Conservation (phyloP, 1,284 basidiomycete species). For the Neonothopanus nambi region DNA sequence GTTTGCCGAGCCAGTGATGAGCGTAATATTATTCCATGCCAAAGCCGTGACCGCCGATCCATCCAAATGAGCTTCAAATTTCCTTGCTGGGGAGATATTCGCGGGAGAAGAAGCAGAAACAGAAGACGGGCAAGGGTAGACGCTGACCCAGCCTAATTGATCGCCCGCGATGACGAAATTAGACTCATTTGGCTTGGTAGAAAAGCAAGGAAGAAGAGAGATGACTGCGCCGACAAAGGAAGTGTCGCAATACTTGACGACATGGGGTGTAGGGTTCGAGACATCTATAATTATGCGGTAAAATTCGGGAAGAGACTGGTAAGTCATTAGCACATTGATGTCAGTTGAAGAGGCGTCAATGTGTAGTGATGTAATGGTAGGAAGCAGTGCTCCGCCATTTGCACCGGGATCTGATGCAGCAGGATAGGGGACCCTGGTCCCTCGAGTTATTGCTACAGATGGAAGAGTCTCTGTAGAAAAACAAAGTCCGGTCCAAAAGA, state of each 20-base stretch:
- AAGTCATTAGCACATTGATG: conserved; percentile 10
- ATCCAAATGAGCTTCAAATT: conserved; percentile 62
- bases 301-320: conserved; percentile 8
- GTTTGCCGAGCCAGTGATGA: conserved; percentile 64
- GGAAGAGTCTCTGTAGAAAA: conserved; percentile 13
- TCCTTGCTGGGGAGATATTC: conserved; percentile 36
- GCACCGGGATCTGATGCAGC: conserved; percentile 6
- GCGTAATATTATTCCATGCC: conserved; percentile 55
- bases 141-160: conserved; percentile 54
- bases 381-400: background rate
- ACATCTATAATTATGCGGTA: conserved; percentile 10
- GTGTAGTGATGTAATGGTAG: conserved; percentile 18
- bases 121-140: conserved; percentile 38
- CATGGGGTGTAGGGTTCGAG: conserved; percentile 28
- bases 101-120: conserved; percentile 1
- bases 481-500: conserved; percentile 50
- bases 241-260: conserved; percentile 32
- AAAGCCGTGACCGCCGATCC: conserved; percentile 58
- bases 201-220: conserved; percentile 43
- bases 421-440: conserved; percentile 31
- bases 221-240: conserved; percentile 58
- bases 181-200: conserved; percentile 35
- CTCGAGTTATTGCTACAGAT: conserved; percentile 4
- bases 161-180: conserved; percentile 61
- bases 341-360: conserved; percentile 21